A percentile compares a stretch with the other conserved stretches of the same genome.
Conservation (phyloP, 129 eudicot species). For the Flaveria robusta region DNA sequence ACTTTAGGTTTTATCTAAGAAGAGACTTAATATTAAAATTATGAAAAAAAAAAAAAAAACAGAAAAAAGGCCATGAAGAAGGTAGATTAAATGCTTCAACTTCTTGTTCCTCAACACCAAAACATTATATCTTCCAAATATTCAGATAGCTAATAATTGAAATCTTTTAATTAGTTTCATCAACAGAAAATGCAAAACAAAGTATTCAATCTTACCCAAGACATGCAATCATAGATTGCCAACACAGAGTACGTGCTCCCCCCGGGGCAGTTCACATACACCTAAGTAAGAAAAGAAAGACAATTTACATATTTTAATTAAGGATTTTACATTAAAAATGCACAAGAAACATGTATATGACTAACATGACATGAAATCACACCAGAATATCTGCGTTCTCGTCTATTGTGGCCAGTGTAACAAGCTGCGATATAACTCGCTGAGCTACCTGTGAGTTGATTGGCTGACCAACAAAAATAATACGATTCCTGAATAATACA, state of each 20-base stretch:
- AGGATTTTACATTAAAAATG: background rate
- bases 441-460: constrained; percentile 76
- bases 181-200: background rate
- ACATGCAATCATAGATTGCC: constrained; percentile 97
- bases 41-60: background rate
- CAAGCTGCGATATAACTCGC: constrained; percentile 91
- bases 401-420: constrained; percentile 86
- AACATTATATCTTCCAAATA: constrained; percentile 7
- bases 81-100: background rate
- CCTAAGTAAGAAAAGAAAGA: constrained; percentile 33
- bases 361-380: background rate
- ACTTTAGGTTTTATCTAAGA: constrained; percentile 91
- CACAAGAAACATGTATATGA: background rate
- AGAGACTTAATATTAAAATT: background rate
- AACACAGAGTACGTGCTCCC: constrained; percentile 87
- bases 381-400: constrained; percentile 89
- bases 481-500: constrained; percentile 83
- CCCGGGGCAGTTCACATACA: constrained; percentile 85
- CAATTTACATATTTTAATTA: background rate
- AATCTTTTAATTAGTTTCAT: background rate
- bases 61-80: background rate
- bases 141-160: background rate
- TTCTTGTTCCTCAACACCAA: background rate
- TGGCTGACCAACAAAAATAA: constrained; percentile 75
- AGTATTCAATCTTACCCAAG: constrained; percentile 69